A percentile compares a stretch with the other conserved stretches of the same genome.
Conservation (phyloP, 495 filamentous ascomycete species). For the Penicillium dipodomyicola region DNA sequence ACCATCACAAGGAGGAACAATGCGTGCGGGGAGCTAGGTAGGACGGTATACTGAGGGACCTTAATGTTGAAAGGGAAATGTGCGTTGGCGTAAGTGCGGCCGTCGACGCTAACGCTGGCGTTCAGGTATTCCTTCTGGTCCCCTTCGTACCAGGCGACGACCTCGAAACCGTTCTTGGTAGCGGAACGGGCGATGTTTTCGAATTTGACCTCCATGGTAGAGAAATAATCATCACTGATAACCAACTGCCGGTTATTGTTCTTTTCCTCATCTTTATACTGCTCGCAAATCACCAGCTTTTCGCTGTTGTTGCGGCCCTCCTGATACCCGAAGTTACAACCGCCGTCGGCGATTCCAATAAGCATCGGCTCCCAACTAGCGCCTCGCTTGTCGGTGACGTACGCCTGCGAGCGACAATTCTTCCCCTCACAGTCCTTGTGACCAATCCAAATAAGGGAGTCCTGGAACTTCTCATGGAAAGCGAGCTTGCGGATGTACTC, state of each 20-base stretch:
- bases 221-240: conserved; percentile 72
- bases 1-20: conserved; percentile 89
- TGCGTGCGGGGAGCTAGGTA: conserved; percentile 89
- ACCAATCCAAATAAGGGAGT: conserved; percentile 92
- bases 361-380: conserved; percentile 68
- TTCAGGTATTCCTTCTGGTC: conserved; percentile 64
- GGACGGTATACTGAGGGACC: conserved; percentile 80
- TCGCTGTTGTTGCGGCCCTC: conserved; percentile 57
- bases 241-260: conserved; percentile 63
- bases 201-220: conserved; percentile 55
- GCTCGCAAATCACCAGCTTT: conserved; percentile 78
- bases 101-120: conserved; percentile 80
- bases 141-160: conserved; percentile 72
- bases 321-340: conserved; percentile 78
- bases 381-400: conserved; percentile 69
- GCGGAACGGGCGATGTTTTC: conserved; percentile 78
- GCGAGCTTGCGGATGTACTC: conserved; percentile 51
- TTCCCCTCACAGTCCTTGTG: conserved; percentile 52
- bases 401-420: conserved; percentile 68
- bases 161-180: conserved; percentile 91
- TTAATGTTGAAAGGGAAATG: conserved; percentile 80
- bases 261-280: conserved; percentile 59
- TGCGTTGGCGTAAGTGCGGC: conserved; percentile 73
- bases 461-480: conserved; percentile 77
- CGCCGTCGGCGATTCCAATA: conserved; percentile 55